Base-by-base conservation (phyloP, 164 flowering plant genomes). In the Vitis vinifera region DNA sequence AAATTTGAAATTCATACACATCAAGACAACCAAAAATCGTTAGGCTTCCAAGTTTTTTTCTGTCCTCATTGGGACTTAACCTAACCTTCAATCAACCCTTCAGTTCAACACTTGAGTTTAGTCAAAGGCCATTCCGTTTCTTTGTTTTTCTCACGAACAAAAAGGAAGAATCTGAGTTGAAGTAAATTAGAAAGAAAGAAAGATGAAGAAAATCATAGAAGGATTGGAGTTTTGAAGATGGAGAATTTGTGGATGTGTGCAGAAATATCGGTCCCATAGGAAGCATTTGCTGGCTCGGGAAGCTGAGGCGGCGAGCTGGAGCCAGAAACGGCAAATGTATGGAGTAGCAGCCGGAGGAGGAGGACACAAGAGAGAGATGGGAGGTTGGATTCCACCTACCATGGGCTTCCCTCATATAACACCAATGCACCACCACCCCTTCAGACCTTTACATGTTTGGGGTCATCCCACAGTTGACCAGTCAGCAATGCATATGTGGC, bases 241-340 rank as follows among this genome's bases (percentile, higher is more conserved):
- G 44, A 6, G 44, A 37, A 37, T 37, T 37, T 37, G 44, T 3
- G 44, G 8, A 16, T 68, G 59, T 64, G n/a, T 70, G 71, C 90
- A 95, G 99, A 95, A 95, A 79, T 95, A 92, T 68, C 68, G 99
- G 30, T 95, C 99, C 0, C 99, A 95, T 76, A 78, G 93, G 78
- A 95, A 95, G 74, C 99, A 95, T 83, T 73, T 91, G 80, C 81
- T 87, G 30, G 96, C 96, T 0, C 80, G 98, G 23, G 98, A 95
- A 63, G 97, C 94, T 1, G 98, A 89, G 77, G 98, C 97, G 13
- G 98, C 92, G 6, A 89, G 80, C 74, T 92, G 97, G 99, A 90
- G 77, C 75, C 97, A 91, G 59, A 82, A 89, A 68, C 74, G 94
- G 73, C 96, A 91, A 68, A 82, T 87, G 64, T 87, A 86, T 4